Percentiles rank a stretch among this genome's conserved stretches.
phyloP scores from a whole-genome alignment of 2,329 filamentous ascomycete genomes.

The Cadophora luteo-olivacea region DNA sequence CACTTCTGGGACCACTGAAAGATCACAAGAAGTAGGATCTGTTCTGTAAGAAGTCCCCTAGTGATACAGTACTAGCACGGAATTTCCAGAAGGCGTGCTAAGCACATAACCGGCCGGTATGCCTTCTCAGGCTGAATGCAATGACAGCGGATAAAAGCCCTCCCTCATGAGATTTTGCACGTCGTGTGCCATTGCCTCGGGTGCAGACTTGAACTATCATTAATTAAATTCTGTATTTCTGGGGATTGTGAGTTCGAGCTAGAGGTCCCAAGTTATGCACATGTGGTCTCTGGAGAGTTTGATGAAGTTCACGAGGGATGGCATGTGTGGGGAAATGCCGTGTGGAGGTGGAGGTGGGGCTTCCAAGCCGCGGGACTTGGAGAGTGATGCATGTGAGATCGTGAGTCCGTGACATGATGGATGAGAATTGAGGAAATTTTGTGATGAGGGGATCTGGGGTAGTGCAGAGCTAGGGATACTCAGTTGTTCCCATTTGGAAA shows the following conservation, averaged over 20 bases:
- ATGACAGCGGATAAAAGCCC: neutral
- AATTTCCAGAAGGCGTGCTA: neutral
- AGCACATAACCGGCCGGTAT: neutral
- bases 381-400: neutral
- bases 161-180: neutral
- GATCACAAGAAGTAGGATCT: neutral
- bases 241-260: neutral
- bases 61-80: neutral
- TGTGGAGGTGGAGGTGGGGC: constrained; percentile 1
- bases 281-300: neutral
- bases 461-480: neutral
- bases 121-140: neutral
- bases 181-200: constrained; percentile 6
- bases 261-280: constrained; percentile 1
- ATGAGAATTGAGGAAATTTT: neutral
- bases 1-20: neutral
- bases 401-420: neutral
- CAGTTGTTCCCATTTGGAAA: no score
- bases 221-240: neutral
- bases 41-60: neutral
- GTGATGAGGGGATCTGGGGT: neutral
- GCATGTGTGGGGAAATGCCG: neutral
- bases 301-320: neutral
- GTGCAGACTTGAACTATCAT: neutral
- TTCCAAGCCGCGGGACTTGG: neutral